Percentiles rank a stretch among this genome's conserved stretches.
Conservation (phyloP, 2,329 filamentous ascomycete genomes). For the Cladorrhinum sp. region DNA sequence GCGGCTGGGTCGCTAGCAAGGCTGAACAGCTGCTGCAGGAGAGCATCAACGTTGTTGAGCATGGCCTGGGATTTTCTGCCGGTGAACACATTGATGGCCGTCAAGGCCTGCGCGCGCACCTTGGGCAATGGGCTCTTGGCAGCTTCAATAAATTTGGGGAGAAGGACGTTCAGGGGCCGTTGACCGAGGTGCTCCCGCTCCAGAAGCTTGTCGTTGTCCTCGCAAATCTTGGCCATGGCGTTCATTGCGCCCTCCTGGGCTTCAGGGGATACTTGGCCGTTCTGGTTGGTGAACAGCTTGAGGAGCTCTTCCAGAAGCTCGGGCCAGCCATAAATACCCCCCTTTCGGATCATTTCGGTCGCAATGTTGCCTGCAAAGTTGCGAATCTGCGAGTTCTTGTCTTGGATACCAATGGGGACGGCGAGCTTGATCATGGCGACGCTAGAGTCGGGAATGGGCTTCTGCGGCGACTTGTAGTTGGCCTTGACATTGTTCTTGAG, state of each 20-base stretch:
- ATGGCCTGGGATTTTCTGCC: slow-evolving; percentile 80
- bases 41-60: slow-evolving; percentile 72
- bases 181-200: slow-evolving; percentile 87
- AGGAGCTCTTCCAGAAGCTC: slow-evolving; percentile 83
- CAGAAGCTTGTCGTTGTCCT: slow-evolving; percentile 85
- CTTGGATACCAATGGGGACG: slow-evolving; percentile 75
- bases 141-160: slow-evolving; percentile 87
- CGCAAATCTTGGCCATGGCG: slow-evolving; percentile 90
- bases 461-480: slow-evolving; percentile 50
- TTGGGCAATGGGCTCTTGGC: slow-evolving; percentile 72
- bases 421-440: slow-evolving; percentile 75
- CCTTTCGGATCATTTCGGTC: slow-evolving; percentile 81
- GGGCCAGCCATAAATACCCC: slow-evolving; percentile 86
- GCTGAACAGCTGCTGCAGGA: slow-evolving; percentile 79
- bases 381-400: slow-evolving; percentile 77
- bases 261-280: slow-evolving; percentile 63
- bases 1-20: slow-evolving; percentile 72
- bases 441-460: slow-evolving; percentile 69
- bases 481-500: slow-evolving; percentile 88
- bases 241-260: slow-evolving; percentile 92
- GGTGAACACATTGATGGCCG: slow-evolving; percentile 88
- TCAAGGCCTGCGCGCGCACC: slow-evolving; percentile 76
- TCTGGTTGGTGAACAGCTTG: slow-evolving; percentile 69
- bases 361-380: slow-evolving; percentile 90
- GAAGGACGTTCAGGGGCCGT: slow-evolving; percentile 79